These are phyloP conservation scores for Chaetoceros tenuissimus DNA, from an alignment of 108 stramenopile species.

Conservation along the genomic window DNA sequence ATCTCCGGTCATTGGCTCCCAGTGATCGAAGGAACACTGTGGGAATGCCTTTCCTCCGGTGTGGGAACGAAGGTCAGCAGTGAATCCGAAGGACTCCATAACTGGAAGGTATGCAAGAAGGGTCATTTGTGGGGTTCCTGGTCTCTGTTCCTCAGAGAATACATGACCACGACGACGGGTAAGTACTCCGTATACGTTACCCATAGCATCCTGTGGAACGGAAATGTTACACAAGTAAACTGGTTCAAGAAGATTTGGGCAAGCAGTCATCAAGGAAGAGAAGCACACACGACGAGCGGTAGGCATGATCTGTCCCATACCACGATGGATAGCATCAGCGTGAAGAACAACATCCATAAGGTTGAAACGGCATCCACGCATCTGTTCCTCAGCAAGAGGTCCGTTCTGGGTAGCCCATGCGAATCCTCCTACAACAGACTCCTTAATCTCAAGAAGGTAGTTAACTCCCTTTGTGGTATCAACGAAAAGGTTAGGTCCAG, in stretches of 20 bases:
- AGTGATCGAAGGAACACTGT: constrained; percentile 99
- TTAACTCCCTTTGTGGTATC: constrained; percentile 99
- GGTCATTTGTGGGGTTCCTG: constrained; percentile 97
- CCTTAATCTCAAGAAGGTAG: constrained; percentile 99
- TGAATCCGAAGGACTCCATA: constrained; percentile 99
- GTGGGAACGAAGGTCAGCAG: constrained; percentile 94
- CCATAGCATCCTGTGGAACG: constrained; percentile 98
- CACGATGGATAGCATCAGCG: constrained; percentile 99
- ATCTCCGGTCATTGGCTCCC: constrained; percentile 93
- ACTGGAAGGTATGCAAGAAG: constrained; percentile 99
- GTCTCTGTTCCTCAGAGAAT: constrained; percentile 96
- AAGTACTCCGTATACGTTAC: constrained; percentile 98
- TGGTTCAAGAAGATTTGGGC: constrained; percentile 95
- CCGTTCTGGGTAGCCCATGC: constrained; percentile 97
- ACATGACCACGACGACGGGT: constrained; percentile 99
- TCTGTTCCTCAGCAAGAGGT: constrained; percentile 96
- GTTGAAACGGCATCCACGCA: constrained; percentile 96
- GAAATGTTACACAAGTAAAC: constrained; percentile 98
- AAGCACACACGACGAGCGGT: constrained; percentile 98
- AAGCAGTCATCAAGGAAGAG: constrained; percentile 87
- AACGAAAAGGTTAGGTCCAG: constrained; percentile 96
- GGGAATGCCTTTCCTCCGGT: constrained; percentile 99
- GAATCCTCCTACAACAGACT: constrained; percentile 98
- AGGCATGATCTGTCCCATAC: constrained; percentile 99
- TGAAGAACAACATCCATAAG: constrained; percentile 99